Conservation (phyloP, 805 yeast species). For the Lipomyces chichibuensis region DNA sequence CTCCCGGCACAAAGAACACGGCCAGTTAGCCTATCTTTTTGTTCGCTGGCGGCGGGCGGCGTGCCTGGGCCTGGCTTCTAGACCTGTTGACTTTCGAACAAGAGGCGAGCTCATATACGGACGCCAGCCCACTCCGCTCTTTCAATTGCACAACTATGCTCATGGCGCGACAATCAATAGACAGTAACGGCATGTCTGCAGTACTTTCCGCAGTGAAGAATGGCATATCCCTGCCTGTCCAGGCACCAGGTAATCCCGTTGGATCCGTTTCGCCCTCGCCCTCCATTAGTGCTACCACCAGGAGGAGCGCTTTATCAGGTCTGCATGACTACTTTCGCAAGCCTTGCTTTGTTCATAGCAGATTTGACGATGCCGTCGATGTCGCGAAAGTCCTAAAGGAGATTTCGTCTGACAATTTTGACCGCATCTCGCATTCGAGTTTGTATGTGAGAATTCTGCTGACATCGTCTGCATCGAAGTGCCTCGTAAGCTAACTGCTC, state of each 20-base stretch:
- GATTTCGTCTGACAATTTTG: constrained; percentile 20
- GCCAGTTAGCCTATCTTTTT: too few species aligned
- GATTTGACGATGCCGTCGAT: constrained; percentile 34
- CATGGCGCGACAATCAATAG: neutral
- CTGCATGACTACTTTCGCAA: constrained; percentile 23
- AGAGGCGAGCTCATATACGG: neutral
- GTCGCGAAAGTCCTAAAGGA: constrained; percentile 25
- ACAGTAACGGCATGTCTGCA: neutral
- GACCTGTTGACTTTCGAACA: too few species aligned
- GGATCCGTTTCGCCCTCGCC: neutral
- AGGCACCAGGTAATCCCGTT: neutral
- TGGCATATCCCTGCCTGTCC: neutral
- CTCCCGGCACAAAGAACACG: neutral
- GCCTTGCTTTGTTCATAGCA: constrained; percentile 34
- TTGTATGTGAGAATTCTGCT: constrained; percentile 13
- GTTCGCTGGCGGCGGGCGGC: too few species aligned
- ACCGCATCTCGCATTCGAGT: constrained; percentile 31
- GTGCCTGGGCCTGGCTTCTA: too few species aligned
- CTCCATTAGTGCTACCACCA: neutral
- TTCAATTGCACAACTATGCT: neutral
- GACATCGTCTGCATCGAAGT: neutral
- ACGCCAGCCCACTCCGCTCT: neutral
- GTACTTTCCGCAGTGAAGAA: neutral
- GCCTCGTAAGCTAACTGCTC: neutral
- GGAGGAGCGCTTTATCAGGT: constrained; percentile 7